Evolutionary conservation across 306 rosid species (phyloP).

Genomic region (Quercus variabilis): DNA sequence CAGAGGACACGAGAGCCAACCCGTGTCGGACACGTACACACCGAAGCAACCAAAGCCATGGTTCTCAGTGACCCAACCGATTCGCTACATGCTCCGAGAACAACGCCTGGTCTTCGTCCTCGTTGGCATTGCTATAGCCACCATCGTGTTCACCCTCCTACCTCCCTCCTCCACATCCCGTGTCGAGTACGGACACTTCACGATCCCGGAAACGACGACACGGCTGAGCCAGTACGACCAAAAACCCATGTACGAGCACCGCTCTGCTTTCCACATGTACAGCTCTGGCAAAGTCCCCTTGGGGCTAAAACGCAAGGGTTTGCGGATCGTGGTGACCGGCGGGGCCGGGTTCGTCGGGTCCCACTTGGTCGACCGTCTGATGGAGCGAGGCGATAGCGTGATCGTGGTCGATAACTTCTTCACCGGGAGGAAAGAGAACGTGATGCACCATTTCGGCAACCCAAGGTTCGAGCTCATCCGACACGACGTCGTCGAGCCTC

Average conservation of each 20-base stretch:
- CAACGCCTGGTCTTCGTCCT: conserved; percentile 76
- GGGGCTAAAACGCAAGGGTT: conserved; percentile 75
- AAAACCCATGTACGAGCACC: conserved; percentile 31
- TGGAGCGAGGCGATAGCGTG: conserved; percentile 87
- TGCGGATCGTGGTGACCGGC: conserved; percentile 91
- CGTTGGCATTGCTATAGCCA: conserved; percentile 72
- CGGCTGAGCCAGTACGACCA: conserved; percentile 4
- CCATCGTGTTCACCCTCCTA: conserved; percentile 48
- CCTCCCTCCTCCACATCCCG: conserved; percentile 45
- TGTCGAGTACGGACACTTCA: conserved; percentile 4
- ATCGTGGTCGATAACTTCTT: conserved; percentile 93
- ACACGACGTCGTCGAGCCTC: conserved; percentile 96
- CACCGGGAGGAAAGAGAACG: conserved; percentile 87
- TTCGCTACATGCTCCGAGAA: conserved; percentile 80
- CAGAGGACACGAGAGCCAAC: conserved; percentile 80
- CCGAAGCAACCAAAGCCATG: conserved; percentile 78
- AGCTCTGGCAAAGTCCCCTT: conserved; percentile 73
- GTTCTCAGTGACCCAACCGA: conserved; percentile 62
- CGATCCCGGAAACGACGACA: conserved; percentile 34
- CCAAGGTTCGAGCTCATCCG: conserved; percentile 89
- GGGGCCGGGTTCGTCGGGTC: conserved; percentile 98
- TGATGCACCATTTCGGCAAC: conserved; percentile 89
- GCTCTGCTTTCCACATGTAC: conserved; percentile 18
- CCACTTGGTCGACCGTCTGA: conserved; percentile 86
- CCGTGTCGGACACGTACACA: conserved; percentile 48